A percentile compares a stretch with the other conserved stretches of the same genome.
Evolutionary conservation across 306 rosid species (phyloP).

Genomic region (Cyclanthera cordifolia): DNA sequence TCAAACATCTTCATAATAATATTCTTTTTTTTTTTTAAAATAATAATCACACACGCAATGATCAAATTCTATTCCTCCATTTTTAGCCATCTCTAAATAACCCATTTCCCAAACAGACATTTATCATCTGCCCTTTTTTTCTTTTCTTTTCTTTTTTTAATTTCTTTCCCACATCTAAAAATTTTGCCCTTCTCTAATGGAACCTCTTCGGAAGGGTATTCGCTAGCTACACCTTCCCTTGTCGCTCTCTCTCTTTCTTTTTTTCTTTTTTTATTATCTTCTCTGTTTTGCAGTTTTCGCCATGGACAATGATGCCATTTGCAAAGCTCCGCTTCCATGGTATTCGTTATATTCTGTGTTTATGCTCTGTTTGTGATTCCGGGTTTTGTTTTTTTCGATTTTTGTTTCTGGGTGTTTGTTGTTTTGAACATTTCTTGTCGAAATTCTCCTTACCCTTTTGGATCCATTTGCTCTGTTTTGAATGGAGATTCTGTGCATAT

Average conservation of each 20-base stretch:
- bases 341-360: neutral
- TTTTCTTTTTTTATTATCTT: neutral
- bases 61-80: neutral
- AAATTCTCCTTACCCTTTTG: neutral
- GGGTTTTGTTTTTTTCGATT: conserved; percentile 12
- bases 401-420: neutral
- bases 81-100: conserved; percentile 1
- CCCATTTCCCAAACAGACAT: neutral
- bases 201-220: neutral
- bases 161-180: neutral
- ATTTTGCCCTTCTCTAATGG: neutral
- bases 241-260: conserved; percentile 9
- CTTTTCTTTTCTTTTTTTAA: too few species aligned
- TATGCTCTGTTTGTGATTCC: neutral
- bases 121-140: neutral
- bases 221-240: neutral
- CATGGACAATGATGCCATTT: conserved; percentile 28
- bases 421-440: neutral
- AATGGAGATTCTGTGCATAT: neutral
- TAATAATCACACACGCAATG: neutral
- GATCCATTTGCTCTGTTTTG: neutral
- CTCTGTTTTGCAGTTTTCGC: conserved; percentile 14
- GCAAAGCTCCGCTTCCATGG: conserved; percentile 26
- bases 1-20: neutral
- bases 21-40: too few species aligned